Evolutionary conservation across 257 asterid genomes (phyloP), one percentile per base, ranked within the genome.

Genomic region (Fraxinus americana): DNA sequence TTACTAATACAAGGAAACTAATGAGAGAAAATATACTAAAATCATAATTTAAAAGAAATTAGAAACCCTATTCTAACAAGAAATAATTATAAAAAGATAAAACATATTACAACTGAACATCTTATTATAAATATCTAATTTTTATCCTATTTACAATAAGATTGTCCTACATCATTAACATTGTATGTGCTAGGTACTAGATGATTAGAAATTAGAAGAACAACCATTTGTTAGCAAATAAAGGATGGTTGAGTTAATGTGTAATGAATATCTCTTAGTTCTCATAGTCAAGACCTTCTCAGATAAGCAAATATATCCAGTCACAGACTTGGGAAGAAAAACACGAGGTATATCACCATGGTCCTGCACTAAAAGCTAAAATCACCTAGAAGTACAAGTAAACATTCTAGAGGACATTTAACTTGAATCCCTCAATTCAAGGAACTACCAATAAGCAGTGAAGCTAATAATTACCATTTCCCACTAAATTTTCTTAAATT

Each of bases 291-390:
- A 16, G 59, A 48, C 43, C 61, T 36, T 77, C 82, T 72, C 39
- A 27, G 34, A 36, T 70, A 48, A 75, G 66, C 32, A 25, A 16
- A 35, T 19, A 23, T 72, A 36, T 36, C 74, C 63, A 19, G 45
- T 48, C 66, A 43, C 52, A 67, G 41, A 63, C 36, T 38, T 45
- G 68, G 27, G 48, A 27, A 5, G 72, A n/a, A 80, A 68, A 11
- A 11, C 7, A 70, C 48, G 39, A 67, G 75, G 65, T 25, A 45
- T 67, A 61, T 27, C 54, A 41, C 69, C 45, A 8, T 66, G 77
- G 70, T 25, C 70, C 27, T 43, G 52, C 67, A 72, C 50, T 73
- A 67, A 69, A 75, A n/a, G 63, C 78, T 50, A 45, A 71, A 63
- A 71, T 27, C 66, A 77, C 73, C 35, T 48, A 50, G 67, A 4